Base-by-base conservation (phyloP, 768 basidiomycete genomes). In the Cystobasidium onofrii region DNA sequence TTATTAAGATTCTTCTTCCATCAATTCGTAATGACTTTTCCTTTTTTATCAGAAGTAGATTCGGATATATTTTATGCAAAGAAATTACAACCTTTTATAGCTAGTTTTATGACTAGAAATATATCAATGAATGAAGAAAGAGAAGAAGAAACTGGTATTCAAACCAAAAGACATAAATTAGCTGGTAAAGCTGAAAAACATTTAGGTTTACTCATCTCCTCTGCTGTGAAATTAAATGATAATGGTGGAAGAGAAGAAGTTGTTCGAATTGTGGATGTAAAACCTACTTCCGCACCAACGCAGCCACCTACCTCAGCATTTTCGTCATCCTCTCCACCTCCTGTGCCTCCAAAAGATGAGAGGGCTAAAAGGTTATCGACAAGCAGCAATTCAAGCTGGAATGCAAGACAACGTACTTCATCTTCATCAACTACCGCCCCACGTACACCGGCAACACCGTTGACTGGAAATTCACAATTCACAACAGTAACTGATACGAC, bases 21-120 rank as follows among this genome's bases (percentile, higher is more conserved):
- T 66, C 91, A 94, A 80, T 97, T 92, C 79, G 85, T 97, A 73
- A 85, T 97, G 72, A 90, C 93, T 0, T 98, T 99, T 80, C 96
- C 96, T 17, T 96, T 99, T 84, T 87, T 99, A 81, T 86, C 87
- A 61, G 84, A 89, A 0, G 94, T 93, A 0, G 93, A 92, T 0
- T 87, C 89, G 77, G 86, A 90, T 77, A 41, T 60, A 27, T 98
- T 99, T 82, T 99, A 95, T 83, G 88, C 90, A 0, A 87, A 88
- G 74, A 98, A 99, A 81, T 86, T 99, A 1, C 95, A 98, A 82
- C 94, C 95, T 0, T 98, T 98, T 81, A 85, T 93, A 69, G 87
- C 88, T 41, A 90, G 89, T 36, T 85, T 92, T 75, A 83, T 97
- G 15, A 84, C 90, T 0, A 87, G 91, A 66, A 92, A 92, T 77